Base-by-base conservation (phyloP, 768 basidiomycete species). In the Auriscalpium orientale region DNA sequence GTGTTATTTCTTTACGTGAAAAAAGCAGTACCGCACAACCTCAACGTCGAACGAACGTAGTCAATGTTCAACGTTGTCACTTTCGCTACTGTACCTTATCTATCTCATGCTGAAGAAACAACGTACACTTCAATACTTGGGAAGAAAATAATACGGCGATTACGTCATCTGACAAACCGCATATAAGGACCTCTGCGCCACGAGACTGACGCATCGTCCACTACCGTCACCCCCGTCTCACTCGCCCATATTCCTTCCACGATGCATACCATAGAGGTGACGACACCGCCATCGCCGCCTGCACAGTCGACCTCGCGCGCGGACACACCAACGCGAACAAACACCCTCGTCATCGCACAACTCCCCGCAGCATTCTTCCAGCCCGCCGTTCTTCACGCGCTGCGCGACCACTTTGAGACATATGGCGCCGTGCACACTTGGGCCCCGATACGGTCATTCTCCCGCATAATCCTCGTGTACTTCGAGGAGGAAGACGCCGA, bases 351-450 rank as follows among this genome's bases (percentile, higher is more conserved):
- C 43, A 79, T 98, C 49, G 84, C 94, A 1, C 77, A 81, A 2
- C 71, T 98, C 0, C 91, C 93, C 4, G 79, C 75, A 36, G 72
- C 79, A 1, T 91, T 94, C 69, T 95, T 98, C 73, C 77, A 85
- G 37, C 84, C 86, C 7, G 63, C 77, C 0, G 78, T 89, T 57
- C 76, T 93, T 21, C 70, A 78, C 11, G 79, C 87, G 16, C 74
- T 98, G 21, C 78, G 74, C 44, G 71, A 76, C 20, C 86, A 95
- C 66, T 98, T 98, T 66, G 74, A 74, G 3, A 65, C 76, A 3
- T 94, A 87, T 62, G 95, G 97, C 16, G 72, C 78, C 22, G 83
- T 99, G n/a, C 84, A 89, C 64, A 80, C 86, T 63, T 99, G 95
- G 94, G 91, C 89, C 1, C 92, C 93, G 4, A 71, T 98, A 6